Base-by-base conservation (phyloP, 495 filamentous ascomycete species). In the Penicillium paxilli region DNA sequence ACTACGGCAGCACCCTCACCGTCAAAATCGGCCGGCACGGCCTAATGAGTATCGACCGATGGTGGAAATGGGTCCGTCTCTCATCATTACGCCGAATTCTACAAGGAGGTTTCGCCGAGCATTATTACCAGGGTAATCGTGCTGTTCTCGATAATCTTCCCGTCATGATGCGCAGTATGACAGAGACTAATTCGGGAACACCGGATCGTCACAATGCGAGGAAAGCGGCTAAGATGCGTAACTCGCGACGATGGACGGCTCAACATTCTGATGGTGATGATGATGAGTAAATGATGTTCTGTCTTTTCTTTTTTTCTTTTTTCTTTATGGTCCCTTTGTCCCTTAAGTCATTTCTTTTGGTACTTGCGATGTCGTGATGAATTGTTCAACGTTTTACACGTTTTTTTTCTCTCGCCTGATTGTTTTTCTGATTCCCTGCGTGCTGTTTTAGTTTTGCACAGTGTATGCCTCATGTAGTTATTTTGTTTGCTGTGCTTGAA, bases 41-140 rank as follows among this genome's bases (percentile, higher is more conserved):
- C 5, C 77, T 84, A 33, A 84, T 96, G 78, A 80, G 80, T 52
- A 91, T 98, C 49, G 90, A 97, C 62, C 85, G 82, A 33, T 98
- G 93, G 93, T 94, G 90, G 81, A 92, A 96, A 59, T 80, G 93
- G 57, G 79, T 89, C 58, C 81, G 91, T 21, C 69, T 95, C 44
- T 83, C 91, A 52, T 82, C 85, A 37, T 76, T 98, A 28, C 86
- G 88, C 64, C 77, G 86, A n/a, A 67, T 93, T 9, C 71, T 97
- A 35, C 87, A 88, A 54, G 86, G 88, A 12, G 93, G 93, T 0
- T 91, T 97, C 46, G 70, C 86, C 19, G 80, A 79, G 32, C 93
- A 98, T 70, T 96, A 91, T 65, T 96, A 87, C 68, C 76, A 89
- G 70, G 79, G 84, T 32, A 98, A 98, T 55, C 83, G 86, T 41